These are phyloP conservation scores for Calonectria hawksworthii DNA, from an alignment of 2,329 filamentous ascomycete species.

Conservation along the genomic window DNA sequence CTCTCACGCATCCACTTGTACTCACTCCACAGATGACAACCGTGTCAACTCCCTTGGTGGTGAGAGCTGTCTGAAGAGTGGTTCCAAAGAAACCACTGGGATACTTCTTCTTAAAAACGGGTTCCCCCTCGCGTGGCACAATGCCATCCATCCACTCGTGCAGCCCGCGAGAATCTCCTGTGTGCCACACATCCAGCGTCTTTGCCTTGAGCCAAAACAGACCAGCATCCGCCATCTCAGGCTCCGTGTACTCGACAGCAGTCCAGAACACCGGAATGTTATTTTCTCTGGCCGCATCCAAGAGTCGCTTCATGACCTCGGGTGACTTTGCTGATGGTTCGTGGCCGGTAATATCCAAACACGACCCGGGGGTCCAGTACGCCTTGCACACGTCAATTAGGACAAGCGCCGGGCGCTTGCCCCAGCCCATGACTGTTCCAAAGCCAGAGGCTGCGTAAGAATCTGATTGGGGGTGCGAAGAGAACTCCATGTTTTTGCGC, in stretches of 20 bases:
- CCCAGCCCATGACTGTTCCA: slow-evolving; percentile 60
- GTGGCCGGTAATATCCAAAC: slow-evolving; percentile 45
- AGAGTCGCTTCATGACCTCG: slow-evolving; percentile 54
- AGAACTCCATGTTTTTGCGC: slow-evolving; percentile 8
- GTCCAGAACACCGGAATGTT: slow-evolving; percentile 59
- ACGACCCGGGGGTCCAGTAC: slow-evolving; percentile 59
- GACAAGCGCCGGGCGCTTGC: slow-evolving; percentile 56
- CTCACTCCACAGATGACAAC: slow-evolving; percentile 62
- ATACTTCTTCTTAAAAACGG: slow-evolving; percentile 56
- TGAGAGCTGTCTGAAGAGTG: slow-evolving; percentile 55
- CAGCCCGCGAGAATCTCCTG: slow-evolving; percentile 54
- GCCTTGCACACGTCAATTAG: slow-evolving; percentile 63
- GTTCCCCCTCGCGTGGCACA: slow-evolving; percentile 51
- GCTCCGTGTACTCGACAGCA: slow-evolving; percentile 57
- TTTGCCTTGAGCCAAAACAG: slow-evolving; percentile 59
- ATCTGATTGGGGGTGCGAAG: slow-evolving; percentile 8
- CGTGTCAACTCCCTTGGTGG: slow-evolving; percentile 56
- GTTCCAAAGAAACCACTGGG: slow-evolving; percentile 57
- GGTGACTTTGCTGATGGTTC: slow-evolving; percentile 45
- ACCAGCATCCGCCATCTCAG: slow-evolving; percentile 60
- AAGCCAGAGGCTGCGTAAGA: slow-evolving; percentile 54
- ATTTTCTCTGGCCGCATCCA: slow-evolving; percentile 55
- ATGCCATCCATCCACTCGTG: slow-evolving; percentile 55
- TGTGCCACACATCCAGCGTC: slow-evolving; percentile 56
- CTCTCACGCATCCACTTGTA: slow-evolving; percentile 62